Conservation (phyloP, 176 grass and related monocot genomes). For the Bonia amplexicaulis region DNA sequence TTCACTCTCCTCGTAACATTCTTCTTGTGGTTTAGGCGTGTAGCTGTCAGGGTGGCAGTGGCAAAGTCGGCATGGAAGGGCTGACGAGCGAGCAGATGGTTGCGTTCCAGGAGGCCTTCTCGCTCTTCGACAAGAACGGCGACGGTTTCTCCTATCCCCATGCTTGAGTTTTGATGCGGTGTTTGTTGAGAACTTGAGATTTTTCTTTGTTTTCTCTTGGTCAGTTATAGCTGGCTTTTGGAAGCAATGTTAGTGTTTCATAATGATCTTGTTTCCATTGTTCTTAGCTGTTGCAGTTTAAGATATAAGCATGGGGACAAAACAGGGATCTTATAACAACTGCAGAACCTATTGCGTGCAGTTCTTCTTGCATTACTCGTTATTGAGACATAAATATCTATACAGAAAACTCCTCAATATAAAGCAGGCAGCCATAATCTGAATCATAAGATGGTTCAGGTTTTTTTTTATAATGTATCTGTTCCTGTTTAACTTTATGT, state of each 20-base stretch:
- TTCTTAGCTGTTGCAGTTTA: not conserved
- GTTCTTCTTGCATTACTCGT: not conserved
- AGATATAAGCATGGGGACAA: not conserved
- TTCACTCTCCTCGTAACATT: not conserved
- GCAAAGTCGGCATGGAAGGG: conserved; percentile 36
- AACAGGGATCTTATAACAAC: not conserved
- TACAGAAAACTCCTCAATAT: not conserved
- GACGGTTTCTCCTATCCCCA: conserved; percentile 40
- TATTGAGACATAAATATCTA: not conserved
- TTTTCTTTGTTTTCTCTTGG: not conserved
- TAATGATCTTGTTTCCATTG: not conserved
- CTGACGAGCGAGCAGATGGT: conserved; percentile 59
- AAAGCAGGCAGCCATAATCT: not conserved
- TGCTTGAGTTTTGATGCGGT: not conserved
- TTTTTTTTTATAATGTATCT: not conserved
- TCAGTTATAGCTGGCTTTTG: not conserved
- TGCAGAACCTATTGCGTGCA: not conserved
- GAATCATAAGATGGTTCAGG: not conserved
- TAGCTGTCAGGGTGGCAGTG: not conserved
- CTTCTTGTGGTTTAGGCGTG: not conserved
- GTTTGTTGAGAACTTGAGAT: not conserved
- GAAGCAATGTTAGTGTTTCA: conserved; percentile 3
- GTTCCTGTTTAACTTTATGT: not conserved
- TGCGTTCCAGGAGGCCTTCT: conserved; percentile 70
- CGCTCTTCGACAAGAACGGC: conserved; percentile 75